Percentiles rank a stretch among this genome's conserved stretches.
phyloP scores from a whole-genome alignment of 1,284 basidiomycete species.

The Tilletiopsis washingtonensis region DNA sequence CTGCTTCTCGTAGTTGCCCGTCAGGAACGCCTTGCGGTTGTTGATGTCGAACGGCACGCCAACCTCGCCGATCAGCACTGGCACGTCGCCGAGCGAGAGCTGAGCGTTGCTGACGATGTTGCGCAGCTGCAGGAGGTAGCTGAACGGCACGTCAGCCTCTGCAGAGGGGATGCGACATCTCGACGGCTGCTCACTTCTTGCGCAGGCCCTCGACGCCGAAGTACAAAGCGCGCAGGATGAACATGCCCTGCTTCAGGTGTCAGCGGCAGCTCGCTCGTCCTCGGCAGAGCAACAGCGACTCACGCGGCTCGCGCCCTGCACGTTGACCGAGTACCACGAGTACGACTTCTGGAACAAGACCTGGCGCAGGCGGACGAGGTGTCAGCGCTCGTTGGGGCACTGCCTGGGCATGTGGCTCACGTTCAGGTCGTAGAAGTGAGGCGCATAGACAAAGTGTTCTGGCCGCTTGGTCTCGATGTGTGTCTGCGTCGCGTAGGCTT shows the following conservation, averaged over 20 bases:
- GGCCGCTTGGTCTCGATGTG: constrained; percentile 27
- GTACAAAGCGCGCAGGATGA: constrained; percentile 32
- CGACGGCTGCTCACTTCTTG: no score
- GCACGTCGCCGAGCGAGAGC: constrained; percentile 29
- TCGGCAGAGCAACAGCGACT: no score
- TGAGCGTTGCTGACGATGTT: constrained; percentile 17
- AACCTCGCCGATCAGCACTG: constrained; percentile 39
- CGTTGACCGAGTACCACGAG: constrained; percentile 37
- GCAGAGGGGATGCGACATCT: no score
- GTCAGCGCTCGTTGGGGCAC: no score
- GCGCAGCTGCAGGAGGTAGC: constrained; percentile 20
- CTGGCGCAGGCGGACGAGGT: no score
- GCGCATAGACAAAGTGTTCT: constrained; percentile 27
- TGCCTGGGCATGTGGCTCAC: no score
- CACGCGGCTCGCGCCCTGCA: constrained; percentile 37
- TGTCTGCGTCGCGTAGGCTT: constrained; percentile 20
- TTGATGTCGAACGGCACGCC: constrained; percentile 45
- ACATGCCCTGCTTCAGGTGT: no score
- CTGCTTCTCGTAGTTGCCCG: constrained; percentile 59
- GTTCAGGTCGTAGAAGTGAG: constrained; percentile 47
- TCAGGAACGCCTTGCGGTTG: constrained; percentile 13
- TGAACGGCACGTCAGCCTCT: neutral
- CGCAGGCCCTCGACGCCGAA: constrained; percentile 29
- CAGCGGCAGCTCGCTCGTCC: no score
- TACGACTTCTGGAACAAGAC: constrained; percentile 39